phyloP scores from a whole-genome alignment of 2,329 filamentous ascomycete species.

The Penicillium griseofulvum region DNA sequence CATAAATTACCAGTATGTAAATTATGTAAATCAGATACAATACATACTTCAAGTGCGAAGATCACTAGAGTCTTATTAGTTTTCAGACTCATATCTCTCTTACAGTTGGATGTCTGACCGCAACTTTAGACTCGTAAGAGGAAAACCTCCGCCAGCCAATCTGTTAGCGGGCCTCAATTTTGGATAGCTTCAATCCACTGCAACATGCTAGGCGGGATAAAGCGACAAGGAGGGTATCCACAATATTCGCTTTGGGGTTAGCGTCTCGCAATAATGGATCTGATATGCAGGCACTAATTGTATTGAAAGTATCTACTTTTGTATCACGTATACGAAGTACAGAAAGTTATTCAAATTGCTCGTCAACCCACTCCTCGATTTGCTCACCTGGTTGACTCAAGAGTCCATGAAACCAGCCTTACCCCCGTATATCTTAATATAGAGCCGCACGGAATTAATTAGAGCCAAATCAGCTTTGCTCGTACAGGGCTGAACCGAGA shows the following conservation, averaged over 20 bases:
- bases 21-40: background rate
- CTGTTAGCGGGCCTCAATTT: slow-evolving; percentile 16
- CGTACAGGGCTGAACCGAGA: slow-evolving; percentile 9
- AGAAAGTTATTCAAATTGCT: background rate
- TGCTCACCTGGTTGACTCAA: background rate
- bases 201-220: slow-evolving; percentile 11
- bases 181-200: slow-evolving; percentile 10
- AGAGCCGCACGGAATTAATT: background rate
- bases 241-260: background rate
- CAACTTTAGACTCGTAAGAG: slow-evolving; percentile 14
- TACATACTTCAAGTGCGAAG: background rate
- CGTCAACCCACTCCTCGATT: background rate
- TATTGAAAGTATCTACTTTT: background rate
- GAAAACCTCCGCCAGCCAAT: slow-evolving; percentile 13
- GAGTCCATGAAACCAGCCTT: background rate
- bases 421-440: background rate
- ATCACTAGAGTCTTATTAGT: slow-evolving; percentile 7
- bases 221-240: slow-evolving; percentile 10
- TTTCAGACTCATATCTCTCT: background rate
- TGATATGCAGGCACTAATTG: slow-evolving; percentile 3
- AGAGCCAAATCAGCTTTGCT: background rate
- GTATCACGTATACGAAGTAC: background rate
- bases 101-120: slow-evolving; percentile 20
- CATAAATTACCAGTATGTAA: slow-evolving; percentile 1
- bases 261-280: slow-evolving; percentile 1